phyloP scores from a whole-genome alignment of 164 flowering plant species.

The Sedum album region DNA sequence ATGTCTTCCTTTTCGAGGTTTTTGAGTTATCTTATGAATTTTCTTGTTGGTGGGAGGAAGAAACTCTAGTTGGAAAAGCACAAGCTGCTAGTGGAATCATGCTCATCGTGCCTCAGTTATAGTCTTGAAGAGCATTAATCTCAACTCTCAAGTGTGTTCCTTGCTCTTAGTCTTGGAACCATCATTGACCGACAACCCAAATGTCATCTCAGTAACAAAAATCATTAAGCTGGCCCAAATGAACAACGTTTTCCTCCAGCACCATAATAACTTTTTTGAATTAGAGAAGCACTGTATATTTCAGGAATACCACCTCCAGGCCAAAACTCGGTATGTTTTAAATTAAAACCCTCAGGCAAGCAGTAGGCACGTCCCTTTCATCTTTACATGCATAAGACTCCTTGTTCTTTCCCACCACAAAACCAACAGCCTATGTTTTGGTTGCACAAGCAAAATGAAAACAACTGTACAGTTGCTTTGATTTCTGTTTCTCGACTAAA shows the following conservation, averaged over 20 bases:
- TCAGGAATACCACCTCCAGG: constrained; percentile 61
- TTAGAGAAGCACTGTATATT: constrained; percentile 45
- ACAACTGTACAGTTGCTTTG: too few relatives aligned
- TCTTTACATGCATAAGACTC: too few relatives aligned
- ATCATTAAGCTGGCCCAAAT: constrained; percentile 40
- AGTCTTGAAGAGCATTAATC: constrained; percentile 9
- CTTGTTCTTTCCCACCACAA: too few relatives aligned
- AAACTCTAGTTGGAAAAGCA: neutral
- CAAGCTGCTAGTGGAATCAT: neutral
- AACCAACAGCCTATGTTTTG: too few relatives aligned
- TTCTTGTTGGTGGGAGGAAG: neutral
- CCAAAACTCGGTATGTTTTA: constrained; percentile 50
- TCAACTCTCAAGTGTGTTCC: constrained; percentile 16
- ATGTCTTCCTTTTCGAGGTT: too few relatives aligned
- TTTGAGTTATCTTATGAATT: too few relatives aligned
- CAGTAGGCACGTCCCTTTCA: constrained; percentile 42
- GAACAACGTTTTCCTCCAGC: constrained; percentile 54
- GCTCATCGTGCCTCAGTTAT: neutral
- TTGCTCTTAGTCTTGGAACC: constrained; percentile 34
- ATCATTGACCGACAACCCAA: constrained; percentile 35
- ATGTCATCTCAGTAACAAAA: constrained; percentile 37
- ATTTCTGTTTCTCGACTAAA: neutral
- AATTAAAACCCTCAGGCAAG: constrained; percentile 45
- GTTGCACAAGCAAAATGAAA: too few relatives aligned
- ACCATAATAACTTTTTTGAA: constrained; percentile 42